phyloP scores from a whole-genome alignment of 371 early-diverging fungal genomes.

The Lichtheimia ornata region DNA sequence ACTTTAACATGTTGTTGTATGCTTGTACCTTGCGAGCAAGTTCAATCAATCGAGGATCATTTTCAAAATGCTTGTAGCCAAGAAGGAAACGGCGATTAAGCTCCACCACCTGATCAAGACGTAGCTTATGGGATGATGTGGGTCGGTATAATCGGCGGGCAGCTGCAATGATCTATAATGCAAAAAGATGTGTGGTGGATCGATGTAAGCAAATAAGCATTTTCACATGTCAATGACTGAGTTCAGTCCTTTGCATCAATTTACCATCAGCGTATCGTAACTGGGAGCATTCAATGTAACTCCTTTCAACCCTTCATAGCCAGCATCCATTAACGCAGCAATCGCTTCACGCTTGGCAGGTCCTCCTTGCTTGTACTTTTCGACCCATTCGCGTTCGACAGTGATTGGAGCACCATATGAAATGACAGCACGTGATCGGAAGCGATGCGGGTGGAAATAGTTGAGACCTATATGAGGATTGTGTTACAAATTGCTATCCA shows the following conservation, averaged over 20 bases:
- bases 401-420: slow-evolving; percentile 83
- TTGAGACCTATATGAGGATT: slow-evolving; percentile 56
- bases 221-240: slow-evolving; percentile 6
- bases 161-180: slow-evolving; percentile 66
- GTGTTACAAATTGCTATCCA: slow-evolving; percentile 1
- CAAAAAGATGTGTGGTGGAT: slow-evolving; percentile 22
- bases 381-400: slow-evolving; percentile 66
- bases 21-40: slow-evolving; percentile 62
- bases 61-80: slow-evolving; percentile 60
- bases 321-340: slow-evolving; percentile 58
- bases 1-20: slow-evolving; percentile 75
- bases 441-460: slow-evolving; percentile 90
- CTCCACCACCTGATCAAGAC: slow-evolving; percentile 62
- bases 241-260: too few species aligned
- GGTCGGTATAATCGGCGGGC: slow-evolving; percentile 76
- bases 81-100: slow-evolving; percentile 72
- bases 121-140: slow-evolving; percentile 53
- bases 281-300: slow-evolving; percentile 88
- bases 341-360: slow-evolving; percentile 70
- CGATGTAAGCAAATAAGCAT: slow-evolving; percentile 4
- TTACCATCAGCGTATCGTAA: slow-evolving; percentile 73
- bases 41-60: slow-evolving; percentile 62
- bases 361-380: slow-evolving; percentile 73
- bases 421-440: slow-evolving; percentile 85
- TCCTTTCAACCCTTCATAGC: slow-evolving; percentile 65